Evolutionary conservation across 331 rosid species (phyloP).

Genomic region (Saraca asoca): DNA sequence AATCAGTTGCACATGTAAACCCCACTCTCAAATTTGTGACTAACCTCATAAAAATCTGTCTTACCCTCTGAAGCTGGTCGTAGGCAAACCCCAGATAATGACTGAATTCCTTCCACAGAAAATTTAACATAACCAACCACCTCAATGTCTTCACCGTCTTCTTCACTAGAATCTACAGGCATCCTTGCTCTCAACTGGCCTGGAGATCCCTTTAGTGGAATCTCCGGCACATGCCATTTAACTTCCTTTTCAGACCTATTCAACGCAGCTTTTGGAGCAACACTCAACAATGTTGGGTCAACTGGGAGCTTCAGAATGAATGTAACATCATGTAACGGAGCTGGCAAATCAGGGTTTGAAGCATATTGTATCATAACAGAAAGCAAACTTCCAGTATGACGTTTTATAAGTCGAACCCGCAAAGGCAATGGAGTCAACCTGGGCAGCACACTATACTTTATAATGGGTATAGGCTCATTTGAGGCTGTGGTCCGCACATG

Average conservation of each 20-base stretch:
- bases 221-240: slow-evolving; percentile 81
- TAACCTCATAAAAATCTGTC: slow-evolving; percentile 85
- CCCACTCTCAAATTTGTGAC: slow-evolving; percentile 82
- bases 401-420: slow-evolving; percentile 85
- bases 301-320: slow-evolving; percentile 75
- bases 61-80: slow-evolving; percentile 86
- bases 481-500: slow-evolving; percentile 77
- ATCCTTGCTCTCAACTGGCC: slow-evolving; percentile 84
- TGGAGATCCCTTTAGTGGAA: slow-evolving; percentile 74
- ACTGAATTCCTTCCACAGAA: slow-evolving; percentile 58
- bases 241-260: slow-evolving; percentile 81
- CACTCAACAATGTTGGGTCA: slow-evolving; percentile 82
- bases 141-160: slow-evolving; percentile 71
- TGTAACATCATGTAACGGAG: slow-evolving; percentile 75
- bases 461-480: slow-evolving; percentile 77
- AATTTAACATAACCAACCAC: slow-evolving; percentile 73
- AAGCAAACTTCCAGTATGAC: slow-evolving; percentile 82
- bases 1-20: slow-evolving; percentile 77
- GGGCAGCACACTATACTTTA: slow-evolving; percentile 80
- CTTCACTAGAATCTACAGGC: slow-evolving; percentile 78
- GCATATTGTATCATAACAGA: slow-evolving; percentile 92
- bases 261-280: slow-evolving; percentile 86
- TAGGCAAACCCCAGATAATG: slow-evolving; percentile 76
- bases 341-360: slow-evolving; percentile 72
- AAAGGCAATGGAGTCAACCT: slow-evolving; percentile 84